Evolutionary conservation across 148 eudicot genomes (phyloP).

Genomic region (Arctostaphylos glauca): DNA sequence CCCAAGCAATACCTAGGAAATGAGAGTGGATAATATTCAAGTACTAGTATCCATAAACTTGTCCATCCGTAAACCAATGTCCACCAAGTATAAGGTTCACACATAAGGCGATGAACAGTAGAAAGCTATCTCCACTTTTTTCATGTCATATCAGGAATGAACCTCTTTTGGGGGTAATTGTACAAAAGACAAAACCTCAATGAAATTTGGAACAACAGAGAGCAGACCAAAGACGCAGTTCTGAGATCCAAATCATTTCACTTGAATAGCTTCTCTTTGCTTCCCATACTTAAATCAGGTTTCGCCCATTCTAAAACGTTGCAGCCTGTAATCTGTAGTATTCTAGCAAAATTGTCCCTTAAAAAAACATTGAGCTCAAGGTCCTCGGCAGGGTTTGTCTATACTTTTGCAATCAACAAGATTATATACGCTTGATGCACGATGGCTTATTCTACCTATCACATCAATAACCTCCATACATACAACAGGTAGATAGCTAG

Average conservation of each 20-base stretch:
- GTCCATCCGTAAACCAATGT: background rate
- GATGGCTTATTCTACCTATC: background rate
- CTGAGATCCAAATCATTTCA: background rate
- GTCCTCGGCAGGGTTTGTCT: background rate
- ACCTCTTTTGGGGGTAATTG: background rate
- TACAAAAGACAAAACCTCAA: background rate
- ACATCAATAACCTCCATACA: background rate
- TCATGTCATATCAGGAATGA: too few relatives aligned
- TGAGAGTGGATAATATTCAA: background rate
- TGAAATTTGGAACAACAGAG: background rate
- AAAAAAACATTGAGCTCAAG: background rate
- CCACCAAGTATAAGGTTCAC: background rate
- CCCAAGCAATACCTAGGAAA: constrained; percentile 64
- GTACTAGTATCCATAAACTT: background rate
- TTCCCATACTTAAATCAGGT: background rate
- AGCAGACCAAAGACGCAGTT: background rate
- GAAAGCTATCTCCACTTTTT: background rate
- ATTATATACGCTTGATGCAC: background rate
- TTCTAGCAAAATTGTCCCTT: background rate
- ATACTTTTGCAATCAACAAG: background rate
- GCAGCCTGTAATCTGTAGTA: background rate
- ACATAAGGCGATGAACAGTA: background rate
- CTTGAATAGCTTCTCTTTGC: background rate
- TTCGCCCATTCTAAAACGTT: background rate
- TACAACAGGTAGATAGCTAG: background rate